phyloP scores from a whole-genome alignment of 352 stramenopile species.

The Phytophthora macrochlamydospora region DNA sequence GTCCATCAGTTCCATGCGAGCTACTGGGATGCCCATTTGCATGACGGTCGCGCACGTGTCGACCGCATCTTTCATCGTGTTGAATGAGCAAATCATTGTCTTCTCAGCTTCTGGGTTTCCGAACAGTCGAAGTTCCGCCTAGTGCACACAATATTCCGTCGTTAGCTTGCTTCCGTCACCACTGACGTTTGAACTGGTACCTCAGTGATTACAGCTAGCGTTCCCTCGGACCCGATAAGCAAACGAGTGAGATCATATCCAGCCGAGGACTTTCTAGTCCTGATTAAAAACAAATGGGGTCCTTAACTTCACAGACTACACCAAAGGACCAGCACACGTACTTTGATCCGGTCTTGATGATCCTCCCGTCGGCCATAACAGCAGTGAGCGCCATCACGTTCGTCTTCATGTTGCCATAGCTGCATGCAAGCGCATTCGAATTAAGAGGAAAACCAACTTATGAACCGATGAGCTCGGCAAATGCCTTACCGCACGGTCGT shows the following conservation, averaged over 20 bases:
- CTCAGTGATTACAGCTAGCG: slow-evolving; percentile 96
- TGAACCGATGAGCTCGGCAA: not conserved
- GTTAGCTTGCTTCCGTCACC: not conserved
- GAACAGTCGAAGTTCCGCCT: slow-evolving; percentile 92
- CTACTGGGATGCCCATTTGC: slow-evolving; percentile 88
- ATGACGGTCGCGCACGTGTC: slow-evolving; percentile 79
- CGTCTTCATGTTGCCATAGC: slow-evolving; percentile 96
- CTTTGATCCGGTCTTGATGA: slow-evolving; percentile 90
- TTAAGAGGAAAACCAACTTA: not conserved
- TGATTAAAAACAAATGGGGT: slow-evolving; percentile 7
- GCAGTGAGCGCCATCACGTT: slow-evolving; percentile 94
- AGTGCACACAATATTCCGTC: not conserved
- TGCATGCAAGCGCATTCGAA: slow-evolving; percentile 13
- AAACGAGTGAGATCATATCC: slow-evolving; percentile 96
- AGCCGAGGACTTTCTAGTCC: slow-evolving; percentile 94
- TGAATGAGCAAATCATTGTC: slow-evolving; percentile 93
- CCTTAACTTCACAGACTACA: no score
- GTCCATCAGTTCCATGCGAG: slow-evolving; percentile 88
- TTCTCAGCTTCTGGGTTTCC: slow-evolving; percentile 89
- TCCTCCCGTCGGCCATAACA: slow-evolving; percentile 89
- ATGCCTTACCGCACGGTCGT: slow-evolving; percentile 53
- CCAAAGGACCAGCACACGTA: slow-evolving; percentile 13
- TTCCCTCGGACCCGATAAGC: slow-evolving; percentile 96
- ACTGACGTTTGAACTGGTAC: slow-evolving; percentile 10
- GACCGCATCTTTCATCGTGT: slow-evolving; percentile 81